Base-by-base conservation (phyloP, 108 stramenopile species). In the Mediolabrus comicus region DNA sequence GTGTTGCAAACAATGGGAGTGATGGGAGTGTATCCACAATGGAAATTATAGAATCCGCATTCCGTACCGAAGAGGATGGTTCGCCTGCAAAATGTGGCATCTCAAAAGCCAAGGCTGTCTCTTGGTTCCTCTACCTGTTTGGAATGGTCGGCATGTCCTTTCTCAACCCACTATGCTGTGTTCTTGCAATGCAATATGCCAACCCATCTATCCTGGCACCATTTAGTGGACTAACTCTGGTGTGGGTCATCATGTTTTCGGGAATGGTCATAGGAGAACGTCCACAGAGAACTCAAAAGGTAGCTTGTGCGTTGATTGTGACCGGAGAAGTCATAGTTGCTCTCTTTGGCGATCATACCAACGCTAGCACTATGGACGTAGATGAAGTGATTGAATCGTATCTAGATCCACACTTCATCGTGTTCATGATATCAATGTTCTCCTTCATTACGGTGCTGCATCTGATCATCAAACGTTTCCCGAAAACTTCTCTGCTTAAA, bases 111-210 rank as follows among this genome's bases (percentile, higher is more conserved):
- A 59, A 41, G 55, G 38, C 33, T 51, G 17, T 34, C 43, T 59
- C 69, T 3, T 78, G 72, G 81, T 17, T 74, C 26, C 70, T 75
- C 0, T 74, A 78, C 35, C 54, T 79, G 43, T 46, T 33, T 49
- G 93, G 93, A 8, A 89, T 91, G 90, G 58, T 91, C 49, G 93
- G 93, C 3, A 94, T 94, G 93, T 83, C 86, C 0, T 73, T 87
- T 39, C 63, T 95, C 29, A 95, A 92, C 75, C 94, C 94, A 14
- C 22, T 86, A 9, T 90, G 78, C 43, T 85, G 87, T 54, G 88
- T 95, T 3, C 46, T 91, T 30, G 91, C 94, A 7, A 92, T 95
- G 91, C 84, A 86, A 31, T 92, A 91, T 71, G 91, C 91, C 10
- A 86, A 85, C 32, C 94, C 94, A n/a, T 78, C 75, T 4, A 90